Base-by-base conservation (phyloP, 352 stramenopile species). In the Globisporangium nodosum region DNA sequence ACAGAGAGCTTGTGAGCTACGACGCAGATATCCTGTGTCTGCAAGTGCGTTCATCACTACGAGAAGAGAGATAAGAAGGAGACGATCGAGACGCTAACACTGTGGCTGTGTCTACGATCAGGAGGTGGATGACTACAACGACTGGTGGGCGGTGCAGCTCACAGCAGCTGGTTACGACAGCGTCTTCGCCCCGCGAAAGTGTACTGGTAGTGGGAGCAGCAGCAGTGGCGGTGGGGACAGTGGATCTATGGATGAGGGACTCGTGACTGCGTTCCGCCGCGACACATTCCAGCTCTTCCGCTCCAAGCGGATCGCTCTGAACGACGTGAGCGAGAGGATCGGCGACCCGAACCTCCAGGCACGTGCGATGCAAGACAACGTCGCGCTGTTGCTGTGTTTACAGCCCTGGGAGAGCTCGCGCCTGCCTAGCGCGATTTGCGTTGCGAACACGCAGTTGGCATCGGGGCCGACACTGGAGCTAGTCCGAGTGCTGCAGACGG, bases 41-140 rank as follows among this genome's bases (percentile, higher is more conserved):
- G 1, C 88, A 97, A 68, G 73, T 81, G 16, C 16, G 40, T 9
- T 39, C 8, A 8, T 39, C 33, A 27, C 24, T 27, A 27, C 24
- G 24, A 27, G 24, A 13, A 40, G 35, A 40, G 8, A 40, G 16
- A 8, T 13, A 46, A 15, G 20, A 12, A 9, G 13, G 40, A 15
- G 33, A 13, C 33, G 7, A 39, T 39, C 16, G 6, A 21, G 21
- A 16, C 5, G 40, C 40, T 21, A 21, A 47, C 40, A 0, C 5
- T 5, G 40, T 11, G 12, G 3, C 37, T 37, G 0, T 1, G 33
- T 43, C 5, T 43, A 15, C 39, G 11, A 20, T 3, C 24, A 86
- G 73, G 88, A 96, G 65, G 77, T 96, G 7, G 87, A 96, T 47
- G 79, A 95, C 45, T 96, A 93, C 39, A 71, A 89, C n/a, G 76